These are phyloP conservation scores for Scortechinia acanthostroma DNA, from an alignment of 2,329 filamentous ascomycete genomes.

Conservation along the genomic window DNA sequence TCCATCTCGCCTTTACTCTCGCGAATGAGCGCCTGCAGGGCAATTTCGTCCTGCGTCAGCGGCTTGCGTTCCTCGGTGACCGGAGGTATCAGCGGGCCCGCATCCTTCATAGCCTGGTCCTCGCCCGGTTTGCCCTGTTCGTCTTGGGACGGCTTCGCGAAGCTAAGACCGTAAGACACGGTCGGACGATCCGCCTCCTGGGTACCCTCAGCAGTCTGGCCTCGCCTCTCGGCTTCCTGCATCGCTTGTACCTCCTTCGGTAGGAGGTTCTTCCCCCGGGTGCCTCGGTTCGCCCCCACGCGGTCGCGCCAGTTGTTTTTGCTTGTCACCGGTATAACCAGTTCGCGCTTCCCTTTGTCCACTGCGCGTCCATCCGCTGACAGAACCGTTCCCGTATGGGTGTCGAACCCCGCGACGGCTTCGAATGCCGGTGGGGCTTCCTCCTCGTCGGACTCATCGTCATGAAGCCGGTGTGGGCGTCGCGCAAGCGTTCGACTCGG, in stretches of 20 bases:
- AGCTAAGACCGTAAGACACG: background rate
- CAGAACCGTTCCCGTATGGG: background rate
- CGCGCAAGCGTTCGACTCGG: background rate
- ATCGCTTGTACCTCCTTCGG: conserved; percentile 2
- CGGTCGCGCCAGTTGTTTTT: conserved; percentile 1
- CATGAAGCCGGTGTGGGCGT: background rate
- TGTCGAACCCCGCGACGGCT: background rate
- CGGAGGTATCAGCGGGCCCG: background rate
- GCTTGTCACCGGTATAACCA: conserved; percentile 1
- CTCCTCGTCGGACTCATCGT: background rate
- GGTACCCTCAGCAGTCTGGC: background rate
- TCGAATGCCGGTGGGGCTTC: background rate
- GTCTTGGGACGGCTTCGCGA: background rate
- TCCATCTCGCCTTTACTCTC: background rate
- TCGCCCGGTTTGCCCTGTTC: background rate
- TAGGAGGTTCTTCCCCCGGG: background rate
- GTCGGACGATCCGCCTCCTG: background rate
- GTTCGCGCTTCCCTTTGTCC: background rate
- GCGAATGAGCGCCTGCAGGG: background rate
- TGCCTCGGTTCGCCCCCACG: background rate
- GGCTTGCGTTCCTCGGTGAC: background rate
- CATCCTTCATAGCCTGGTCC: background rate
- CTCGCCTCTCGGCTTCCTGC: background rate
- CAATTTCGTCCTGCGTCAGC: background rate
- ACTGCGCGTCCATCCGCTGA: background rate